Base-by-base conservation (phyloP, 1,284 basidiomycete species). In the Schizophyllum commune region DNA sequence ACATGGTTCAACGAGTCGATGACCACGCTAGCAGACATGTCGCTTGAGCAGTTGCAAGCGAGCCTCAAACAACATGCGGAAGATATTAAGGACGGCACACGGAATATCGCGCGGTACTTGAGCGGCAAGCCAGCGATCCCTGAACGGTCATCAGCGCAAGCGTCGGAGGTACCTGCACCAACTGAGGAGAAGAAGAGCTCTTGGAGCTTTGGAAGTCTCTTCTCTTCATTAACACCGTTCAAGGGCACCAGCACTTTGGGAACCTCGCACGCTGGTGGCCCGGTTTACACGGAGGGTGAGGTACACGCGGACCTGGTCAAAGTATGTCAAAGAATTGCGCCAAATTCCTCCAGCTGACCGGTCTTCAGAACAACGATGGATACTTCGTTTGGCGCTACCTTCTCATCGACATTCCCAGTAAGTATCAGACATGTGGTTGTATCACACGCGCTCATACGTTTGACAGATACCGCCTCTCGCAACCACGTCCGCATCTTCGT, bases 371-470 rank as follows among this genome's bases (percentile, higher is more conserved):
- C 65, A 82, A 83, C 56, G 80, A 86, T 60, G 91, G 89, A 5
- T 85, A 88, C 69, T 92, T 90, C 70, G 81, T 86, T 60, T 89
- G 89, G 72, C 80, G 87, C 60, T 91, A 91, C 70, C 77, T 92
- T 56, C 76, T 92, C 55, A 79, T 92, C 56, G 89, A 92, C 70
- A 80, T 92, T 65, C 90, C 91, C 33, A 86, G 89, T 92, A 73
- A 63, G 88, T 77, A 47, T 62, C 51, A 39, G 21, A 52, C 60
- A 56, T 27, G 21, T 55, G 32, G 52, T 60, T 63, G 55, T 58
- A 19, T 58, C 51, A 47, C 62, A 59, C n/a, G 59, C 59, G 51
- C 54, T 33, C 54, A 32, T 32, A 62, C 34, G 59, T 27, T 60
- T 52, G 56, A 13, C 64, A 90, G 89, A 80, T 70, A 89, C 90